Conservation (phyloP, 352 stramenopile species). For the Phytophthora pisi region DNA sequence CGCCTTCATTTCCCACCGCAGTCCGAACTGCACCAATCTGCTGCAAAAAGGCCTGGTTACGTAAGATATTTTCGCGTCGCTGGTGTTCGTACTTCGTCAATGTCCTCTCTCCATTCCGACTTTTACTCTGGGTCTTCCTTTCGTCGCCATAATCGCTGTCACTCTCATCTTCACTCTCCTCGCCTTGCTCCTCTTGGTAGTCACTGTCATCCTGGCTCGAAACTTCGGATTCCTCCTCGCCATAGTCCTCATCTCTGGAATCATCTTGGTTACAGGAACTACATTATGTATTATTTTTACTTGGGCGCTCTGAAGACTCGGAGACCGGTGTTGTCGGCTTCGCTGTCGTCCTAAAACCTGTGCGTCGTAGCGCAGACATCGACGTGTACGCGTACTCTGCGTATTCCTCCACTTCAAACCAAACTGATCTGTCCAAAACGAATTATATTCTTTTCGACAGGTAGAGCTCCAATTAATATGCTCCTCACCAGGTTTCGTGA, state of each 20-base stretch:
- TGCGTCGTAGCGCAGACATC: too few relatives aligned
- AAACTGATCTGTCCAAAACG: neutral
- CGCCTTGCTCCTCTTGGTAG: neutral
- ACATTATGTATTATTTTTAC: too few relatives aligned
- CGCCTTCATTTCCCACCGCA: slow-evolving; percentile 21
- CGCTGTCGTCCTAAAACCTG: too few relatives aligned
- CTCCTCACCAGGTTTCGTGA: slow-evolving; percentile 10
- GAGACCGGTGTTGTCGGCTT: too few relatives aligned
- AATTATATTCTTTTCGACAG: neutral
- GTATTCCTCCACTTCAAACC: too few relatives aligned
- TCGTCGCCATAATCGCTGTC: neutral
- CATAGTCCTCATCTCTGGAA: too few relatives aligned
- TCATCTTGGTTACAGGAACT: too few relatives aligned
- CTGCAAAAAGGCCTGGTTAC: slow-evolving; percentile 74
- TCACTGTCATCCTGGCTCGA: too few relatives aligned
- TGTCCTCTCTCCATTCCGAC: slow-evolving; percentile 24
- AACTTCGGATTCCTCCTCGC: too few relatives aligned
- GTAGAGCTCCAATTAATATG: neutral
- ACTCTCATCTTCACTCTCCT: neutral
- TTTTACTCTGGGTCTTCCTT: neutral
- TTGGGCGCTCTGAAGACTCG: too few relatives aligned
- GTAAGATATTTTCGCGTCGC: slow-evolving; percentile 72
- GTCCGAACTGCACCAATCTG: slow-evolving; percentile 66
- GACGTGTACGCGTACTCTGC: too few relatives aligned
- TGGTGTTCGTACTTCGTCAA: slow-evolving; percentile 65